These are phyloP conservation scores for Sordariomycetes sp. DNA, from an alignment of 2,329 filamentous ascomycete genomes.

Conservation along the genomic window DNA sequence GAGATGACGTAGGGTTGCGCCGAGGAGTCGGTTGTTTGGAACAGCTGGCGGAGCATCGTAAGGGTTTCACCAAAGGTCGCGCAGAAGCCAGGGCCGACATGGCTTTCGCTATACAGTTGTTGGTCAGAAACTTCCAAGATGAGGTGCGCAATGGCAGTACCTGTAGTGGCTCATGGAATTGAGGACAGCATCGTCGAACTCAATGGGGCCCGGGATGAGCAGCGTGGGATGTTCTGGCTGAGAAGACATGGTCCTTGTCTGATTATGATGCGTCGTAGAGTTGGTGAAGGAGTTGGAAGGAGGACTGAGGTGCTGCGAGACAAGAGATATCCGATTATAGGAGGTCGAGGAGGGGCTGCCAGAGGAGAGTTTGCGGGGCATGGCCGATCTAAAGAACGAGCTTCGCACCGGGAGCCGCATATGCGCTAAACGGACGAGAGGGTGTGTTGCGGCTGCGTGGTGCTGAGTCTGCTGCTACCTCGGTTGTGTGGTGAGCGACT, in stretches of 20 bases:
- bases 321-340: slow-evolving; percentile 15
- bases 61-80: slow-evolving; percentile 85
- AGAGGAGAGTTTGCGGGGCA: slow-evolving; percentile 18
- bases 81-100: slow-evolving; percentile 84
- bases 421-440: slow-evolving; percentile 1
- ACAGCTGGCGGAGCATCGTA: slow-evolving; percentile 80
- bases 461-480: background rate
- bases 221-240: slow-evolving; percentile 60
- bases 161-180: slow-evolving; percentile 93
- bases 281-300: slow-evolving; percentile 9
- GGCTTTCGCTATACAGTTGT: slow-evolving; percentile 62
- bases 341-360: slow-evolving; percentile 16
- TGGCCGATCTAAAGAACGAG: slow-evolving; percentile 16
- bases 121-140: background rate
- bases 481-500: background rate
- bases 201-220: slow-evolving; percentile 94
- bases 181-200: slow-evolving; percentile 95
- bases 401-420: slow-evolving; percentile 4
- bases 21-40: slow-evolving; percentile 75
- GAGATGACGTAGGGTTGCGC: slow-evolving; percentile 90
- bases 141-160: slow-evolving; percentile 29
- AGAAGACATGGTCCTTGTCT: slow-evolving; percentile 41
- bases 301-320: slow-evolving; percentile 14
- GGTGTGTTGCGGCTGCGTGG: background rate
- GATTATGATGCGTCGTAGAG: slow-evolving; percentile 7